Evolutionary conservation across 2,329 filamentous ascomycete genomes (phyloP), one percentile per base, ranked within the genome.

Genomic region (Colletotrichum brevisporum): DNA sequence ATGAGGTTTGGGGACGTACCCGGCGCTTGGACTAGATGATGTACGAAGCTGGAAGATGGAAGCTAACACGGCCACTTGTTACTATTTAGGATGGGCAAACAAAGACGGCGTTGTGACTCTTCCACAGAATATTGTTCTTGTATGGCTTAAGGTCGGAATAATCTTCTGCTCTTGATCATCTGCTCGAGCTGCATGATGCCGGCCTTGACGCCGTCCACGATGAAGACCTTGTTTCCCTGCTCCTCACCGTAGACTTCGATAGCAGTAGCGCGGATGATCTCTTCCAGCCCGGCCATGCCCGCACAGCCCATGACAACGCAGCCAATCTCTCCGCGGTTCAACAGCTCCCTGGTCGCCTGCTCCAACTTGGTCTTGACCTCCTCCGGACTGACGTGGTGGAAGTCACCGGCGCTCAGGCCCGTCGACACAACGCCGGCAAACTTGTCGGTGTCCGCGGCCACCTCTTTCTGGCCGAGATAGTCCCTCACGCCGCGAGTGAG

Each of bases 1-100:
- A 97, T 75, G 95, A 97, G 77, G 94, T 97, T n/a, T 98, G 95
- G 95, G 93, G 93, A 1, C 85, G 93, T 66, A 84, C 83, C 50
- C 83, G 87, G 67, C 83, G 86, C 3, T 74, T 85, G 57, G 87
- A 89, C 71, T 89, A 75, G 43, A 79, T 16, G 47, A 12, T 54
- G 10, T 5, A 24, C 21, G 21, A 3, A 24, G 21, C 24, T 36
- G 31, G 31, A 2, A n/a, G 47, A 2, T 12, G 47, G 9, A 36
- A 43, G 9, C 18, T 12, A 8, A 27, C 26, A 13, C 21, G 12
- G 21, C 53, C 47, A 24, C 10, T 4, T 21, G 16, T 8, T 26
- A n/a, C n/a, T 48, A 48, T 24, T 55, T 13, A 3, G 10, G 31
- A 36, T 36, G 61, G 45, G 24, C 41, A 45, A 21, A n/a, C 4